These are phyloP conservation scores for Wickerhamomyces canadensis DNA, from an alignment of 805 yeast genomes.

Conservation along the genomic window DNA sequence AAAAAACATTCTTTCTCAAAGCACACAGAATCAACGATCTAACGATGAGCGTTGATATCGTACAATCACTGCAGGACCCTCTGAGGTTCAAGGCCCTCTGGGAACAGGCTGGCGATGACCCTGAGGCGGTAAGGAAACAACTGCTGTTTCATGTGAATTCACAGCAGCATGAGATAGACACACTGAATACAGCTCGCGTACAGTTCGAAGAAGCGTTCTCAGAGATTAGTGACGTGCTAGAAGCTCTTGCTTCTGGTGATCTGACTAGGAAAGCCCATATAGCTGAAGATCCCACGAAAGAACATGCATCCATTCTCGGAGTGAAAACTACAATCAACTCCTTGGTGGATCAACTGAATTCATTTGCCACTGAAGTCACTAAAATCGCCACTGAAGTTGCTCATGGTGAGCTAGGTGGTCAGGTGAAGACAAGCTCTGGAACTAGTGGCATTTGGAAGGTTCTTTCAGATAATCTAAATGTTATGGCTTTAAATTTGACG, in stretches of 20 bases:
- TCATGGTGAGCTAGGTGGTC: constrained; percentile 84
- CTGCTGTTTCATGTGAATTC: background rate
- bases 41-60: background rate
- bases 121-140: background rate
- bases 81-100: constrained; percentile 1
- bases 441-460: constrained; percentile 89
- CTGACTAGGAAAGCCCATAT: constrained; percentile 48
- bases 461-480: constrained; percentile 80
- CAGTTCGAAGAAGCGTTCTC: constrained; percentile 6
- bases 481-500: constrained; percentile 84
- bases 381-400: constrained; percentile 88
- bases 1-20: no score
- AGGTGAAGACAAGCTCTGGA: constrained; percentile 62
- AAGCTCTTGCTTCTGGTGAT: constrained; percentile 84
- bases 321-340: constrained; percentile 79
- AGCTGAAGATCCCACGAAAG: constrained; percentile 44
- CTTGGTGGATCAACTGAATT: constrained; percentile 81
- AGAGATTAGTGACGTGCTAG: constrained; percentile 80
- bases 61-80: background rate
- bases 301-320: constrained; percentile 79
- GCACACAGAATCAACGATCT: background rate
- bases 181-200: background rate
- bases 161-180: constrained; percentile 1
- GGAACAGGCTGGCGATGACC: background rate
- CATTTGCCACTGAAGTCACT: constrained; percentile 81